Base-by-base conservation (phyloP, 768 basidiomycete species). In the Lyophyllum atratum region DNA sequence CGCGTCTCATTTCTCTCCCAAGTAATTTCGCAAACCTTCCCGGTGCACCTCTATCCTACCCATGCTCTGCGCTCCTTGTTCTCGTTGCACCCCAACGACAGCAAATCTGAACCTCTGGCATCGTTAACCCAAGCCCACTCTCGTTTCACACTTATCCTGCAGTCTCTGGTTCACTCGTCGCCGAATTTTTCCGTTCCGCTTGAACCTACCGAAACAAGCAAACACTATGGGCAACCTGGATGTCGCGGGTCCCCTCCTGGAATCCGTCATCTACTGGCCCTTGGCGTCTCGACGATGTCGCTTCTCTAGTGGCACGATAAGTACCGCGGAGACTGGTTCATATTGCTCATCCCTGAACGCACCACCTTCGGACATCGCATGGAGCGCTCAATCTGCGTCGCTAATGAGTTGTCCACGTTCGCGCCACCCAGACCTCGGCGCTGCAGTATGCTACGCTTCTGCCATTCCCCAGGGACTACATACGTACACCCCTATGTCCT, bases 131-230 rank as follows among this genome's bases (percentile, higher is more conserved):
- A 80, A 22, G 82, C 86, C 2, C 89, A 93, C 65, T 88, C 90
- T 14, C 84, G 90, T 10, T 84, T 90, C 62, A 85, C 91, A 21
- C 80, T 93, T 17, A 75, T 90, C 17, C 72, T 92, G 3, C 91
- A 92, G 61, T 83, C 89, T 1, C 72, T 91, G 42, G 84, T 86
- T 0, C 85, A 92, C 64, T 85, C 86, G 56, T 84, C 85, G 0
- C 51, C 40, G 10, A 66, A 71, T 21, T 64, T 76, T 6, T 76
- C 83, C 14, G 65, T 82, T 6, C 77, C 78, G 10, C 65, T 74
- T 14, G 84, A 85, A 54, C 71, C 71, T n/a, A n/a, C n/a, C n/a
- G n/a, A n/a, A n/a, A n/a, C n/a, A n/a, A n/a, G n/a, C n/a, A n/a
- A n/a, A n/a, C n/a, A n/a, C n/a, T n/a, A n/a, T n/a, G n/a, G n/a